Conservation (phyloP, 2,329 filamentous ascomycete species). For the Cryphonectria carpinicola region DNA sequence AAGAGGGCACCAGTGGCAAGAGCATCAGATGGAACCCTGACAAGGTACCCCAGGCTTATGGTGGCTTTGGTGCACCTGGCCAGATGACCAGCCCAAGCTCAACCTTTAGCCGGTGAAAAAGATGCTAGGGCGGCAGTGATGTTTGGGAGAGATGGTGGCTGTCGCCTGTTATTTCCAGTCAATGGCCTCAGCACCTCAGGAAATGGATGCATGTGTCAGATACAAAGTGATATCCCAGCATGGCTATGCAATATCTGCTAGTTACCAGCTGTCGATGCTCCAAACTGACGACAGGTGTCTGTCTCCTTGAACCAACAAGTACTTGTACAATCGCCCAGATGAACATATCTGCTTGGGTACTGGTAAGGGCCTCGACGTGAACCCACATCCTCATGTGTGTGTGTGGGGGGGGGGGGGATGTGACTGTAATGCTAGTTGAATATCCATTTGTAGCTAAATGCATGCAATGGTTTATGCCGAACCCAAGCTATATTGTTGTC, state of each 20-base stretch:
- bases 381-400: constrained; percentile 21
- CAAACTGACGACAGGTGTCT: not conserved
- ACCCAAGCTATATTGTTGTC: not conserved
- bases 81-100: constrained; percentile 70
- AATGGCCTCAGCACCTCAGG: not conserved
- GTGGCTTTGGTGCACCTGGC: constrained; percentile 61
- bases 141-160: not conserved
- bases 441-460: constrained; percentile 18
- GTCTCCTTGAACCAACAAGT: not conserved
- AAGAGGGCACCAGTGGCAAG: constrained; percentile 51
- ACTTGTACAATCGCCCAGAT: not conserved
- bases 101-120: constrained; percentile 37
- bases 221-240: constrained; percentile 9
- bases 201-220: constrained; percentile 1
- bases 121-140: constrained; percentile 33
- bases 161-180: not conserved
- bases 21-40: constrained; percentile 55
- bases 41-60: constrained; percentile 41
- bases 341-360: not conserved
- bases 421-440: constrained; percentile 22
- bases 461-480: not conserved
- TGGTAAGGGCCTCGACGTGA: not conserved
- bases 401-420: no score
- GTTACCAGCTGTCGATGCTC: not conserved
- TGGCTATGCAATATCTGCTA: not conserved